These are phyloP conservation scores for Entrophospora sp. DNA, from an alignment of 192 early-diverging fungal species.

Conservation along the genomic window DNA sequence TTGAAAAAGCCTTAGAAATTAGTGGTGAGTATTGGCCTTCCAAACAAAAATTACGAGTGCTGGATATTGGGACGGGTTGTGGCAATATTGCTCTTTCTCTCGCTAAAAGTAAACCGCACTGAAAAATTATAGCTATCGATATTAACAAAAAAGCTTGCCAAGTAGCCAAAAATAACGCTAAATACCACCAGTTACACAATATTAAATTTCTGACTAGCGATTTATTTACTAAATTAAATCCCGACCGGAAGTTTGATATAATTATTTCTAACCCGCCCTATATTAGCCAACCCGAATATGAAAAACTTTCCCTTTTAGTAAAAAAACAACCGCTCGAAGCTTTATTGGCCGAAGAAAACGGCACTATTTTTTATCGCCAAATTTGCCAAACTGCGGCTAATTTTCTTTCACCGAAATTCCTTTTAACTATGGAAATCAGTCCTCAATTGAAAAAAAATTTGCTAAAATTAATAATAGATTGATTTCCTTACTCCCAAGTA, in stretches of 20 bases:
- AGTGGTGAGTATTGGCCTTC: not conserved
- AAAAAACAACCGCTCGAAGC: not conserved
- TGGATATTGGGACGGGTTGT: not conserved
- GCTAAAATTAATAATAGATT: conserved; percentile 4
- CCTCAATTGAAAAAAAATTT: not conserved
- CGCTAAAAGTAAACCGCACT: not conserved
- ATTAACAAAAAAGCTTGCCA: not conserved
- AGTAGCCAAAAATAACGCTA: not conserved
- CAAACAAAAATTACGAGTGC: not conserved
- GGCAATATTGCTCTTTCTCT: not conserved
- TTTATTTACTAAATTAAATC: not conserved
- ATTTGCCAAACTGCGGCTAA: not conserved
- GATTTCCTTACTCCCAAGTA: not conserved
- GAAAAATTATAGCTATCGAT: not conserved
- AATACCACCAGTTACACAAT: not conserved
- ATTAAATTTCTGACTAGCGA: not conserved
- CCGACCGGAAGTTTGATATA: not conserved
- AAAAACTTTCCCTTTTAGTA: not conserved
- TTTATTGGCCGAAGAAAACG: not conserved
- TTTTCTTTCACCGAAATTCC: not conserved
- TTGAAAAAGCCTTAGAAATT: not conserved
- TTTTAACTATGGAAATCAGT: not conserved
- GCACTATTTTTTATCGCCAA: not conserved
- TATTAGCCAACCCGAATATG: not conserved
- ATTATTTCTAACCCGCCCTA: not conserved